phyloP scores from a whole-genome alignment of 2,329 filamentous ascomycete genomes.

The Spiromastix sp. region DNA sequence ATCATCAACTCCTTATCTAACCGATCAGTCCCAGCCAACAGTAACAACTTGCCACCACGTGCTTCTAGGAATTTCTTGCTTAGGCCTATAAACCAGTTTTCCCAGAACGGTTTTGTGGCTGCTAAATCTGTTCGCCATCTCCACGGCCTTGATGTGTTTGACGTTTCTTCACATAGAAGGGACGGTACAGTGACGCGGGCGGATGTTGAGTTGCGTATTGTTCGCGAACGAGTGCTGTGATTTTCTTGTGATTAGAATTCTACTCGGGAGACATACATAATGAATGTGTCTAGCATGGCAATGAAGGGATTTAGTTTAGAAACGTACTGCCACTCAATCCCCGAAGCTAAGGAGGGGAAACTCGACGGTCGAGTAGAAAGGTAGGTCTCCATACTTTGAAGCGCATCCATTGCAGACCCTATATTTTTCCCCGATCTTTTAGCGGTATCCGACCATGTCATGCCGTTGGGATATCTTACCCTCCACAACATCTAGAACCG shows the following conservation, averaged over 20 bases:
- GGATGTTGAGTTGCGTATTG: conserved; percentile 72
- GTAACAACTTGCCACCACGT: conserved; percentile 69
- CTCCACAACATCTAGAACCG: conserved; percentile 90
- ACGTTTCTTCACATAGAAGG: conserved; percentile 47
- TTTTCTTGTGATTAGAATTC: too few relatives aligned
- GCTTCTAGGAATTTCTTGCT: conserved; percentile 79
- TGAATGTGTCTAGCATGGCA: too few relatives aligned
- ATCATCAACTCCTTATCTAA: conserved; percentile 88
- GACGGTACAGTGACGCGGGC: conserved; percentile 80
- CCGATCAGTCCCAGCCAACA: conserved; percentile 81
- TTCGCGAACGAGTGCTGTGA: conserved; percentile 62
- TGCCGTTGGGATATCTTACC: conserved; percentile 25
- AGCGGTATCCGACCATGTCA: neutral
- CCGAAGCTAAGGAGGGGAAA: conserved; percentile 67
- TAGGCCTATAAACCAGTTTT: conserved; percentile 82
- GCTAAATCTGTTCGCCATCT: conserved; percentile 78
- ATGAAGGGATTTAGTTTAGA: neutral
- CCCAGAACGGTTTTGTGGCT: conserved; percentile 83
- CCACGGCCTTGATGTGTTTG: conserved; percentile 47
- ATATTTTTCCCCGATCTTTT: neutral
- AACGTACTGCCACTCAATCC: conserved; percentile 77
- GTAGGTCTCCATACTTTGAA: conserved; percentile 90
- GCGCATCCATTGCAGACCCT: conserved; percentile 84
- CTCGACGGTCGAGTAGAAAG: conserved; percentile 67
- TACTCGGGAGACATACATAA: too few relatives aligned